Percentiles rank a stretch among this genome's conserved stretches.
phyloP scores from a whole-genome alignment of 225 moss, liverwort and hornwort species.

The Anthoceros angustus region DNA sequence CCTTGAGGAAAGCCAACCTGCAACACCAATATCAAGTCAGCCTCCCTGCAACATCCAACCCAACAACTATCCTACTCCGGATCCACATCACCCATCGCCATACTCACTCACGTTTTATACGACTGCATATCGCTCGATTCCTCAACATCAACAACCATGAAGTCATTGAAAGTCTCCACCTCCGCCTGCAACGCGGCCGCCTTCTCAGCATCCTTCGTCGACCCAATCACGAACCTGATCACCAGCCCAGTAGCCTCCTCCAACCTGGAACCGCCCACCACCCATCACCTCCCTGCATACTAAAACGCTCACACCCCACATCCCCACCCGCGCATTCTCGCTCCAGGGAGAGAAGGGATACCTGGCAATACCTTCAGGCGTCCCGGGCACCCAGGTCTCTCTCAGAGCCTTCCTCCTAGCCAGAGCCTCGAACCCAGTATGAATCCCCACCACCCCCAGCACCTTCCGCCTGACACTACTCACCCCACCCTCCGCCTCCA shows the following conservation, averaged over 20 bases:
- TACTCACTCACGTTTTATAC: conserved; percentile 42
- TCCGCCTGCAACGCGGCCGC: conserved; percentile 48
- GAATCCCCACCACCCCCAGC: conserved; percentile 76
- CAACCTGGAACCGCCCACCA: conserved; percentile 34
- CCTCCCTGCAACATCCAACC: no score
- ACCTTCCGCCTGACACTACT: conserved; percentile 31
- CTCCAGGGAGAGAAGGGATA: conserved; percentile 10
- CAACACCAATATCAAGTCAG: neutral
- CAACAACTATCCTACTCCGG: neutral
- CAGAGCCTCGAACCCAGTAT: conserved; percentile 73
- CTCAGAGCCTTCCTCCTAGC: conserved; percentile 51
- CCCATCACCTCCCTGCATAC: neutral
- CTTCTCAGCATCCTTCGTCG: conserved; percentile 34
- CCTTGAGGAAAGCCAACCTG: conserved; percentile 75
- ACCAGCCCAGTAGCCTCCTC: conserved; percentile 54
- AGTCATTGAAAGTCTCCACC: conserved; percentile 53
- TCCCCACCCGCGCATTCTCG: neutral
- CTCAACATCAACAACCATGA: conserved; percentile 65
- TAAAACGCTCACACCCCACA: neutral
- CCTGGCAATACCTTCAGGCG: conserved; percentile 37
- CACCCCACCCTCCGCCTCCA: neutral
- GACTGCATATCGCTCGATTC: conserved; percentile 66
- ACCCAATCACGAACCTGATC: conserved; percentile 82
- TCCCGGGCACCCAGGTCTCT: conserved; percentile 77
- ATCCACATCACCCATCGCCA: neutral